Conservation (phyloP, 1,284 basidiomycete genomes). For the Rhodotorula sp. region DNA sequence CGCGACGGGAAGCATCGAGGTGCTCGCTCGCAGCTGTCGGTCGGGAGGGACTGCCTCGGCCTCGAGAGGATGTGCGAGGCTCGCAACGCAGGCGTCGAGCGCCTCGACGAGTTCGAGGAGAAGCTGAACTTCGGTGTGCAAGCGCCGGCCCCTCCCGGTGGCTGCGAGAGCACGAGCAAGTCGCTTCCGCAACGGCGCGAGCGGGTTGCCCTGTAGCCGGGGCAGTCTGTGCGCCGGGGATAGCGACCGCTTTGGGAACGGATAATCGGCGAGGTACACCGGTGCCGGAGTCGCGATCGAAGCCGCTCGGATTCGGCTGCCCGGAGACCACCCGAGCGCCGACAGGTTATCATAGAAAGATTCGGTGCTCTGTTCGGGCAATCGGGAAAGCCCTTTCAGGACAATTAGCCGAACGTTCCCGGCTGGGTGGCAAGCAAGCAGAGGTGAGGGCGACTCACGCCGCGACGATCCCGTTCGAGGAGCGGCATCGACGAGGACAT, state of each 20-base stretch:
- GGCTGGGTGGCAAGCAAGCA: too few relatives aligned
- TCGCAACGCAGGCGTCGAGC: slow-evolving; percentile 66
- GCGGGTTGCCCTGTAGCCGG: slow-evolving; percentile 20
- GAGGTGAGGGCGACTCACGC: too few relatives aligned
- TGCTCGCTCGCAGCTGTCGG: neutral
- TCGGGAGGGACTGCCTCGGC: neutral
- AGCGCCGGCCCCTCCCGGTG: neutral
- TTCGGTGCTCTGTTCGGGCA: slow-evolving; percentile 12
- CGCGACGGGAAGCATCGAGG: neutral
- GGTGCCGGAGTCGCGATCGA: slow-evolving; percentile 5
- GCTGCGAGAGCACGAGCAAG: slow-evolving; percentile 28
- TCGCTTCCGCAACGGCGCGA: slow-evolving; percentile 36
- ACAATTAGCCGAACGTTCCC: neutral
- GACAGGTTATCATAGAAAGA: neutral
- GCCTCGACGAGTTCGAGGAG: slow-evolving; percentile 64
- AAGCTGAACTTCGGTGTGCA: slow-evolving; percentile 35
- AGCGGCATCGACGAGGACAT: slow-evolving; percentile 28
- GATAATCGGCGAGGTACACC: slow-evolving; percentile 10
- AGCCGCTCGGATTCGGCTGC: neutral
- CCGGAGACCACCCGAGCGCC: neutral
- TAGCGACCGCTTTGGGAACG: slow-evolving; percentile 1
- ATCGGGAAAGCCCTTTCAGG: too few relatives aligned
- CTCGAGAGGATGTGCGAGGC: slow-evolving; percentile 59
- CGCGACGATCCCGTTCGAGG: neutral
- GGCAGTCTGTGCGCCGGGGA: neutral